phyloP scores from a whole-genome alignment of 2,329 filamentous ascomycete genomes.

The Ustilaginoidea virens region DNA sequence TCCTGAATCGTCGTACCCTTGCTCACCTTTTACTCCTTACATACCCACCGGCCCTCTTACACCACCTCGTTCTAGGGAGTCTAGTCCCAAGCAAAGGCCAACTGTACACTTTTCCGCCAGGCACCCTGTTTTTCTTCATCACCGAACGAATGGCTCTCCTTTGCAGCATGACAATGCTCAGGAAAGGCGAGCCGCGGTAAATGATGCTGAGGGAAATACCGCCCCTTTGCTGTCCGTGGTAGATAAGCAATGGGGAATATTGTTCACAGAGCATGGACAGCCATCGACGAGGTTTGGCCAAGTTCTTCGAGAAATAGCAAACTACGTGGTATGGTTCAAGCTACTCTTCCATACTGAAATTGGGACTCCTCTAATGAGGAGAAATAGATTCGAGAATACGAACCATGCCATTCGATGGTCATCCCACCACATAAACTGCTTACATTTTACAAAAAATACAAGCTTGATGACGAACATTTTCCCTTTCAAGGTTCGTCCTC shows the following conservation, averaged over 20 bases:
- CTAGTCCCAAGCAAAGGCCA: conserved; percentile 8
- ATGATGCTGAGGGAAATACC: too few relatives aligned
- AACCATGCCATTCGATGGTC: conserved; percentile 34
- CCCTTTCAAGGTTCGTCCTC: conserved; percentile 45
- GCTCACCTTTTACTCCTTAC: too few relatives aligned
- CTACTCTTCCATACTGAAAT: not conserved
- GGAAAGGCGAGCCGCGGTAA: too few relatives aligned
- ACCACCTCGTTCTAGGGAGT: conserved; percentile 3
- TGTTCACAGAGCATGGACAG: conserved; percentile 54
- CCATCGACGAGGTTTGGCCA: conserved; percentile 55
- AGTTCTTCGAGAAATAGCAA: conserved; percentile 57
- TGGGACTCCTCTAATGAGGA: not conserved
- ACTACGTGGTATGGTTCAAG: conserved; percentile 46
- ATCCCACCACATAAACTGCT: conserved; percentile 63
- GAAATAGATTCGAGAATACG: conserved; percentile 16
- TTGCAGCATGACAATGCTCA: too few relatives aligned
- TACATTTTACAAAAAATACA: conserved; percentile 54
- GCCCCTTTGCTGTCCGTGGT: conserved; percentile 23
- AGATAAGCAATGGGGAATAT: conserved; percentile 59
- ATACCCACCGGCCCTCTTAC: not conserved
- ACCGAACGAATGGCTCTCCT: conserved; percentile 3
- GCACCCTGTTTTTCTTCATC: conserved; percentile 12
- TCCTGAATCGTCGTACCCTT: too few relatives aligned
- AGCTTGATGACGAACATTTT: conserved; percentile 48
- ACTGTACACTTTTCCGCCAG: conserved; percentile 17